These are phyloP conservation scores for Gaertneriomyces sp. DNA, from an alignment of 192 early-diverging fungal genomes.

Conservation along the genomic window DNA sequence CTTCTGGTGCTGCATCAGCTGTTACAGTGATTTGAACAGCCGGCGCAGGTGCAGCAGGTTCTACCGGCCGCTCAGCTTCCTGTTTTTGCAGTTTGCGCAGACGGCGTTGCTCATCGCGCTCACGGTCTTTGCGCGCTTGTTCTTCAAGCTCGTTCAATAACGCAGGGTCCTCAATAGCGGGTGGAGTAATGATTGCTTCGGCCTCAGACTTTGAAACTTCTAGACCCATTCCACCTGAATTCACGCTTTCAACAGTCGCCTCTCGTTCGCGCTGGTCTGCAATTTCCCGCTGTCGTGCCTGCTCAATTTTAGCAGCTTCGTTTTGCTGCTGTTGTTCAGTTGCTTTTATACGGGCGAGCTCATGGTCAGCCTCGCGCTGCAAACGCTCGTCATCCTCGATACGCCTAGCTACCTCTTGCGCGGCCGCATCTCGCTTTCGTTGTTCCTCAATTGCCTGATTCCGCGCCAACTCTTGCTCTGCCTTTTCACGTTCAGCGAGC, in stretches of 20 bases:
- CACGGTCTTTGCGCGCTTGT: too few species aligned
- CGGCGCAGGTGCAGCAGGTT: too few species aligned
- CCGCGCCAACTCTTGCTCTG: not conserved
- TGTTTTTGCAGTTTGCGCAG: too few species aligned
- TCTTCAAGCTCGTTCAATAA: too few species aligned
- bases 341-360: not conserved
- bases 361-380: too few species aligned
- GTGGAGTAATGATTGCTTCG: not conserved
- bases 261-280: not conserved
- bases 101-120: too few species aligned
- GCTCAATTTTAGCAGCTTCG: not conserved
- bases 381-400: too few species aligned
- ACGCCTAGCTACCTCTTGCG: not conserved
- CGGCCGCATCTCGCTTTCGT: conserved; percentile 6
- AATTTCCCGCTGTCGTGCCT: not conserved
- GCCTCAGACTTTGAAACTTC: conserved; percentile 6
- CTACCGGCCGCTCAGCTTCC: too few species aligned
- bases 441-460: not conserved
- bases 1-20: not conserved
- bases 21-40: too few species aligned
- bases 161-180: too few species aligned
- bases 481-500: conserved; percentile 3
- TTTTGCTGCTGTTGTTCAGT: not conserved
- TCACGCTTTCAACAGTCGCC: not conserved
- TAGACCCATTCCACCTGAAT: not conserved